Base-by-base conservation (phyloP, 352 stramenopile species). In the Globisporangium canariense region DNA sequence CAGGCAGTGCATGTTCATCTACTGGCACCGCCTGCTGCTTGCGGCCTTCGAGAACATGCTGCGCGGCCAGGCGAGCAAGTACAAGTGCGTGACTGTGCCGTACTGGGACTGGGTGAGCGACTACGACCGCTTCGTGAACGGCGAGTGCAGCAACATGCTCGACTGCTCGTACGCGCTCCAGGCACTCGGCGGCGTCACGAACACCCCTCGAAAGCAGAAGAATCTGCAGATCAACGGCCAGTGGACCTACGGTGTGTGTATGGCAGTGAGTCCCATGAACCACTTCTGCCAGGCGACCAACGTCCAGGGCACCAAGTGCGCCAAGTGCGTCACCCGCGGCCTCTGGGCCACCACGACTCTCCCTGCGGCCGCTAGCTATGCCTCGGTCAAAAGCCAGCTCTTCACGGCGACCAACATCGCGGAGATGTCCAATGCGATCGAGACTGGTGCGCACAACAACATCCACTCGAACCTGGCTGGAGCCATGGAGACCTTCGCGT, bases 1-100 rank as follows among this genome's bases (percentile, higher is more conserved):
- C 34, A 64, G 64, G 41, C 81, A 73, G 2, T 86, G 78, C 52
- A 75, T 72, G 2, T 77, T 86, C 53, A 16, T 84, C 46, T 83
- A 79, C 62, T 88, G 78, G 78, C 70, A 85, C 50, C 74, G 76
- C 11, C 75, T 72, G 3, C 81, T 80, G 40, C 36, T 85, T 25
- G 58, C 85, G 9, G 78, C 68, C 2, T 85, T 81, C 58, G 78
- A 87, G 58, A 78, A 81, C 34, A 87, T 87, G 78, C 63, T 87
- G 1, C 74, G 78, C 22, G 78, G 71, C 41, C 70, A 86, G 9
- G 70, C 51, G 3, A 53, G 65, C 0, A 61, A 62, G 28, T 84
- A 66, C 41, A 67, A 67, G 18, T 58, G 51, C 32, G 51, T 58
- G 8, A 58, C 76, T 11, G 74, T 88, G 20, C 78, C 78, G 47